Conservation (phyloP, 768 basidiomycete species). For the Suillus discolor region DNA sequence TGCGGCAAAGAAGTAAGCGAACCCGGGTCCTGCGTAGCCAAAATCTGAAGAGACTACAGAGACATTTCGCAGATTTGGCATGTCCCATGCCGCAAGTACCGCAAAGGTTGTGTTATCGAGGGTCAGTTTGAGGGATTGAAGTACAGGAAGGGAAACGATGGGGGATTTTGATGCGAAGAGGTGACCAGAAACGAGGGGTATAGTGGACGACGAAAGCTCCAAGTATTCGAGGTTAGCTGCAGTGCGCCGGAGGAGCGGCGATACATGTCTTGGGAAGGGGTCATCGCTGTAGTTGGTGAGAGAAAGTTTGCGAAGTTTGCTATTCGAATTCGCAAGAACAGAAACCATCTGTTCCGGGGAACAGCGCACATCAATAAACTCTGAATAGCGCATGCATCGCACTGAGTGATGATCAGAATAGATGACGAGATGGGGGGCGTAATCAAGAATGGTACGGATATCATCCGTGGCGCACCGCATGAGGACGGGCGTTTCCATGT, state of each 20-base stretch:
- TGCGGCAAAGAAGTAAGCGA: constrained; percentile 63
- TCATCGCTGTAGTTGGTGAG: constrained; percentile 77
- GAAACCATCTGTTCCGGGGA: constrained; percentile 61
- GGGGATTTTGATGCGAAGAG: constrained; percentile 19
- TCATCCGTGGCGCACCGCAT: constrained; percentile 68
- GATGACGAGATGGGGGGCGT: constrained; percentile 57
- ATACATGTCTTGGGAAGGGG: constrained; percentile 56
- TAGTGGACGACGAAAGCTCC: constrained; percentile 62
- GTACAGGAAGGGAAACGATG: constrained; percentile 52
- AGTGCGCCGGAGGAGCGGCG: constrained; percentile 51
- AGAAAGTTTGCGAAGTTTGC: constrained; percentile 56
- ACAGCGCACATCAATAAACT: constrained; percentile 45
- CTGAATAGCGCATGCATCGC: constrained; percentile 52
- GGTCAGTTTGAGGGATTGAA: constrained; percentile 69
- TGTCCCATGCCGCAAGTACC: constrained; percentile 64
- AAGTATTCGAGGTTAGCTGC: constrained; percentile 64
- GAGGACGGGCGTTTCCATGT: constrained; percentile 67
- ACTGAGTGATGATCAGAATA: constrained; percentile 70
- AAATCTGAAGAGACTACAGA: constrained; percentile 75
- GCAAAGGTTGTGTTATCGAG: constrained; percentile 73
- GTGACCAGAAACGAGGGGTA: constrained; percentile 42
- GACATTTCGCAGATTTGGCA: constrained; percentile 64
- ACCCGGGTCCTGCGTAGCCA: constrained; percentile 65
- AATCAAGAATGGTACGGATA: constrained; percentile 68
- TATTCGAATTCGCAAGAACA: constrained; percentile 56